Percentiles rank a stretch among this genome's conserved stretches.
phyloP scores from a whole-genome alignment of 176 grass and related monocot species.

The Triticum dicoccoides region DNA sequence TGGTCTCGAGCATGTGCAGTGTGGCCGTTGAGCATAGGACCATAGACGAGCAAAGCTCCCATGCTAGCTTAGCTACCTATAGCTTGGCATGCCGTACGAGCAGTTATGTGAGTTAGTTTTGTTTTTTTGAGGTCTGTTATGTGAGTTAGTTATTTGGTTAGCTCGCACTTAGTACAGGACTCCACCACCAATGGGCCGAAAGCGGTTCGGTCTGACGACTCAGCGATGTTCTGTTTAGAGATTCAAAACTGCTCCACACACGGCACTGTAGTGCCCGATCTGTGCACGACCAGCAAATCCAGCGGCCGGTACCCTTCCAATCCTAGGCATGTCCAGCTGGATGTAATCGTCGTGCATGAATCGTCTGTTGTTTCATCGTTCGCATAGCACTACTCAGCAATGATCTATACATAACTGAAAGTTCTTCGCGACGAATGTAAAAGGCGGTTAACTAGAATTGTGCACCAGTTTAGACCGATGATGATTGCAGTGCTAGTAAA shows the following conservation, averaged over 20 bases:
- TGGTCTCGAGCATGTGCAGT: not conserved
- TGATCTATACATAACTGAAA: no score
- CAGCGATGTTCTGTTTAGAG: not conserved
- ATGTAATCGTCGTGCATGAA: no score
- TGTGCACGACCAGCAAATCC: no score
- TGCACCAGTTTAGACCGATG: no score
- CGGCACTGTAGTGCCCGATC: no score
- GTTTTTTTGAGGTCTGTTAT: not conserved
- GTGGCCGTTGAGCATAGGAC: conserved; percentile 4
- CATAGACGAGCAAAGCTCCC: not conserved
- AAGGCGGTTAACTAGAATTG: no score
- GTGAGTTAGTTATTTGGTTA: not conserved
- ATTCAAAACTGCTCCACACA: not conserved
- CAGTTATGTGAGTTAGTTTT: not conserved
- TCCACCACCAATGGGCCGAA: not conserved
- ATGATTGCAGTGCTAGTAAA: no score
- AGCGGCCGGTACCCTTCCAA: no score
- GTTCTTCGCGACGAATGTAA: no score
- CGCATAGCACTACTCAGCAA: no score
- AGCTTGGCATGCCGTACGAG: not conserved
- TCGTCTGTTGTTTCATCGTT: no score
- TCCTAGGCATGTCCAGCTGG: no score
- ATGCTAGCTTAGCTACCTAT: not conserved
- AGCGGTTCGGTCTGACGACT: not conserved
- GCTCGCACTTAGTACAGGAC: not conserved